Evolutionary conservation across 106 monocot species (phyloP).

Genomic region (Acorus gramineus): DNA sequence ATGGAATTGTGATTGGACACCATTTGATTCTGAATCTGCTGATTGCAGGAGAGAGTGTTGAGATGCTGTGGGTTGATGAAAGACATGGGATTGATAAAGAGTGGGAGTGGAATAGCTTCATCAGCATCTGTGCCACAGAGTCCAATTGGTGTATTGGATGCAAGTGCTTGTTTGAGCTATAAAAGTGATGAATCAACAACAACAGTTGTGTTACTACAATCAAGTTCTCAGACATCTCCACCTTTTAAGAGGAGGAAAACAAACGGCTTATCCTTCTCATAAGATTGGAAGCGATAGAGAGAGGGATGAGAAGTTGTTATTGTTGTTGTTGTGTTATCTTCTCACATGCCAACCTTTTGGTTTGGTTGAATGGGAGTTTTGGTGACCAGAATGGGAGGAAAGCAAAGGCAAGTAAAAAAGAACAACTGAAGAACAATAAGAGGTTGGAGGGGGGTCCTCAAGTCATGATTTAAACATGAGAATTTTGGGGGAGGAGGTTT

Average conservation of each 20-base stretch:
- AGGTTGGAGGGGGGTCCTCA: conserved; percentile 10
- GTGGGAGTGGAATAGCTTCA: conserved; percentile 19
- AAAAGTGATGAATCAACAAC: conserved; percentile 41
- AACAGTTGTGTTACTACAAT: conserved; percentile 25
- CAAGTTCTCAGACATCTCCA: conserved; percentile 30
- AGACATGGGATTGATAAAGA: conserved; percentile 26
- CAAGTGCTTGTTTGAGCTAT: conserved; percentile 51
- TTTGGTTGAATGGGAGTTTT: conserved; percentile 19
- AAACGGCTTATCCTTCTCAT: conserved; percentile 17
- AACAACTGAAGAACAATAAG: background rate
- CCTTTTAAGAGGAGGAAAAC: conserved; percentile 60
- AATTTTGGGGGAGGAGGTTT: background rate
- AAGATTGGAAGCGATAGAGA: conserved; percentile 1
- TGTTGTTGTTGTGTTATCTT: conserved; percentile 13
- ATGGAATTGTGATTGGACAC: no score
- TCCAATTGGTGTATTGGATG: conserved; percentile 79
- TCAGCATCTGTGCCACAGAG: conserved; percentile 38
- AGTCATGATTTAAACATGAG: conserved; percentile 15
- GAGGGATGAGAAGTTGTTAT: background rate
- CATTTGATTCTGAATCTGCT: no score
- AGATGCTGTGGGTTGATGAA: conserved; percentile 58
- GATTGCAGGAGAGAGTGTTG: conserved; percentile 62
- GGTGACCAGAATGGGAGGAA: conserved; percentile 8
- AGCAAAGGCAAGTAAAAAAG: background rate
- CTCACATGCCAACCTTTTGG: conserved; percentile 17